Percentiles rank a stretch among this genome's conserved stretches.
phyloP scores from a whole-genome alignment of 208 protist genomes.

The Trypanosoma melophagium region DNA sequence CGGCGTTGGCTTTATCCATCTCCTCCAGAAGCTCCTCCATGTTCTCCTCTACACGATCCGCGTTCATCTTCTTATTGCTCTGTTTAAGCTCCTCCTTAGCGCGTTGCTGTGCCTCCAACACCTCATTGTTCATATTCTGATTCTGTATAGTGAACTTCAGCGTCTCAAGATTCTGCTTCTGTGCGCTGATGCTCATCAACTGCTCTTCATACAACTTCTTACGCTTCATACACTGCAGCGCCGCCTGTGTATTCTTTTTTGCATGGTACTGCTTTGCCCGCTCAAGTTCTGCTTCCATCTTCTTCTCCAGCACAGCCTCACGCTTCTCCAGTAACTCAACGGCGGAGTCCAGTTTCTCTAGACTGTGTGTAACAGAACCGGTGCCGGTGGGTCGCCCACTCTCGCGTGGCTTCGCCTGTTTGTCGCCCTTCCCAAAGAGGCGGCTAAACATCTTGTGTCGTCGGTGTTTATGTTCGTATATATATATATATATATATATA shows the following conservation, averaged over 20 bases:
- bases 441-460: constrained; percentile 63
- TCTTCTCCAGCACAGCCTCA: constrained; percentile 83
- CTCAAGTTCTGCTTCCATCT: constrained; percentile 72
- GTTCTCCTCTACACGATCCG: constrained; percentile 84
- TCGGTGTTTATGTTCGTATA: constrained; percentile 6
- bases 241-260: constrained; percentile 86
- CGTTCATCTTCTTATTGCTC: constrained; percentile 84
- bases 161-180: constrained; percentile 86
- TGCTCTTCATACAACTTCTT: constrained; percentile 92
- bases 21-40: constrained; percentile 89
- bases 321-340: constrained; percentile 88
- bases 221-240: constrained; percentile 87
- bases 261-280: constrained; percentile 81
- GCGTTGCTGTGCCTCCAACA: constrained; percentile 72
- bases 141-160: constrained; percentile 87
- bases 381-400: constrained; percentile 14
- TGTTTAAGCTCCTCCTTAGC: constrained; percentile 78
- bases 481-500: constrained; percentile 6
- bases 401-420: constrained; percentile 50
- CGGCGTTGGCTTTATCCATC: constrained; percentile 91
- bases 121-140: constrained; percentile 83
- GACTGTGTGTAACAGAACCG: constrained; percentile 30
- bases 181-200: constrained; percentile 49
- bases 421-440: constrained; percentile 64
- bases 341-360: constrained; percentile 77